Conservation (phyloP, 345 rosid genomes). For the Jatropha curcas region DNA sequence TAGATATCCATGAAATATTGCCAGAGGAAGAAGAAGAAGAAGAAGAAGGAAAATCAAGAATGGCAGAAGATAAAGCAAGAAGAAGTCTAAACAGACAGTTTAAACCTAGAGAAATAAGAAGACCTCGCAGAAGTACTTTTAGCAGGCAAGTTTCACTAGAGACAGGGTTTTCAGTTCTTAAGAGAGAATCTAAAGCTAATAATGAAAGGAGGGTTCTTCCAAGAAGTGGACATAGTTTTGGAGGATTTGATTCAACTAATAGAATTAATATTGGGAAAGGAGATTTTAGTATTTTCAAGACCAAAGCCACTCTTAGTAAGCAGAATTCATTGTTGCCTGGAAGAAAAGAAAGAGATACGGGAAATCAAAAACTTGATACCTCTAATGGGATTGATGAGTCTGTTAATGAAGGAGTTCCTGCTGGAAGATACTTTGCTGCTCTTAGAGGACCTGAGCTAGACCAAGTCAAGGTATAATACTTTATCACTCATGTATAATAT, state of each 20-base stretch:
- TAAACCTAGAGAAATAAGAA: slow-evolving; percentile 44
- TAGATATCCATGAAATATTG: slow-evolving; percentile 67
- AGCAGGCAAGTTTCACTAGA: slow-evolving; percentile 82
- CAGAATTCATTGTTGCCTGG: slow-evolving; percentile 76
- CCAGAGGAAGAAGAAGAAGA: slow-evolving; percentile 52
- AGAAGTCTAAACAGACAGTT: slow-evolving; percentile 33
- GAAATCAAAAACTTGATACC: slow-evolving; percentile 37
- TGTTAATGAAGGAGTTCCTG: slow-evolving; percentile 66
- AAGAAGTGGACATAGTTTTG: slow-evolving; percentile 82
- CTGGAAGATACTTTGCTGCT: slow-evolving; percentile 96
- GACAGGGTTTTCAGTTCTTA: slow-evolving; percentile 78
- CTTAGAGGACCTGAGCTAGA: slow-evolving; percentile 94
- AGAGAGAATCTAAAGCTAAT: slow-evolving; percentile 49
- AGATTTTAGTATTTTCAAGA: slow-evolving; percentile 75
- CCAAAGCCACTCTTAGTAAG: slow-evolving; percentile 72
- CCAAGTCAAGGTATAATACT: slow-evolving; percentile 86
- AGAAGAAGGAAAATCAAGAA: slow-evolving; percentile 24
- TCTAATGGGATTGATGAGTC: slow-evolving; percentile 48
- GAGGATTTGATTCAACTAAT: slow-evolving; percentile 60
- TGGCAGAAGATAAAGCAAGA: slow-evolving; percentile 27
- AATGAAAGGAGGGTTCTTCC: slow-evolving; percentile 56
- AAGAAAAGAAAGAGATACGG: slow-evolving; percentile 53
- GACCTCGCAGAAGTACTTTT: slow-evolving; percentile 43
- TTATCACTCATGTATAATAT: too few species aligned
- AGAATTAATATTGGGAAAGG: slow-evolving; percentile 50